Percentiles rank a stretch among this genome's conserved stretches.
Evolutionary conservation across 148 eudicot species (phyloP).

Genomic region (Linanthus parryae): DNA sequence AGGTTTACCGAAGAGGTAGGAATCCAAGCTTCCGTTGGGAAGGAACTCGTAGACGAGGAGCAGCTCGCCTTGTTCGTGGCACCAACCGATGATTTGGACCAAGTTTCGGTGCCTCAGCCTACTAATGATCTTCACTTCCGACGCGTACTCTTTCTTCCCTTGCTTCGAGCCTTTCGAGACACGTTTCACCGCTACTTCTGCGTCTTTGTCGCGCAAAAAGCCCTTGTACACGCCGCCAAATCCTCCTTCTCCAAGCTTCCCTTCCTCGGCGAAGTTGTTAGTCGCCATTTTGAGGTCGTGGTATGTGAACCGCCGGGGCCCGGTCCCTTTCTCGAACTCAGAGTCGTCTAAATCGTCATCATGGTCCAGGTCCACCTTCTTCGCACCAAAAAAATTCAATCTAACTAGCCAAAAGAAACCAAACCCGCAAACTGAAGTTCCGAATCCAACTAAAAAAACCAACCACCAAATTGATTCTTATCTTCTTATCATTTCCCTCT

Average conservation of each 20-base stretch:
- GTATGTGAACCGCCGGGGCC: conserved; percentile 28
- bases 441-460: conserved; percentile 14
- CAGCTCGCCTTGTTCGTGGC: conserved; percentile 31
- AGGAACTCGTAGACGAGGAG: conserved; percentile 36
- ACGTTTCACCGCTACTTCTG: conserved; percentile 28
- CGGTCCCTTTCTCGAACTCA: conserved; percentile 22
- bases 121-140: too few species aligned
- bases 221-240: conserved; percentile 43
- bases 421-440: conserved; percentile 6
- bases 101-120: too few species aligned
- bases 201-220: conserved; percentile 1
- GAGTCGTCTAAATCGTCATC: conserved; percentile 11
- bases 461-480: conserved; percentile 4
- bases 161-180: conserved; percentile 35
- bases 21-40: conserved; percentile 39
- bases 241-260: conserved; percentile 44
- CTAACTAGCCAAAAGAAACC: conserved; percentile 7
- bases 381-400: conserved; percentile 4
- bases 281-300: conserved; percentile 26
- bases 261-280: conserved; percentile 19
- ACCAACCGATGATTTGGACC: conserved; percentile 42
- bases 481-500: background rate
- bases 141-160: conserved; percentile 37
- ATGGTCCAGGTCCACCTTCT: background rate
- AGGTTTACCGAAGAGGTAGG: conserved; percentile 19